Conservation (phyloP, 2,329 filamentous ascomycete genomes). For the Hypoxylon sp. region DNA sequence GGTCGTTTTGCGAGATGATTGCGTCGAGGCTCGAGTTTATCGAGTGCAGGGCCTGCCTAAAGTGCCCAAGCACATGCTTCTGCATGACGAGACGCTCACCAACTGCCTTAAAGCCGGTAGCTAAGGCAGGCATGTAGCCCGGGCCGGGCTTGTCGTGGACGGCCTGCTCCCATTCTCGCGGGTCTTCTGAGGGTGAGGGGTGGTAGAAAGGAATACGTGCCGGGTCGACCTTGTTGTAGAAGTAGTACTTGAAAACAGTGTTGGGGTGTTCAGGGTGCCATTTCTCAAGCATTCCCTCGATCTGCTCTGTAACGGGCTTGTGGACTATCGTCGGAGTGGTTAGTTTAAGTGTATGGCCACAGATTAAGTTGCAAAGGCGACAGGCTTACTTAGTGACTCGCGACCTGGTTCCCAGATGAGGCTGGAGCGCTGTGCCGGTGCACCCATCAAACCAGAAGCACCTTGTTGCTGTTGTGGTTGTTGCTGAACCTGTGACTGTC, state of each 20-base stretch:
- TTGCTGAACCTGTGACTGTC: slow-evolving; percentile 53
- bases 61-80: slow-evolving; percentile 74
- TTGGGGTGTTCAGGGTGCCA: slow-evolving; percentile 77
- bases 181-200: slow-evolving; percentile 76
- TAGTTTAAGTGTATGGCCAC: slow-evolving; percentile 12
- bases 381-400: slow-evolving; percentile 47
- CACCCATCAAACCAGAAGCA: slow-evolving; percentile 59
- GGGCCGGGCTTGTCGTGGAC: slow-evolving; percentile 82
- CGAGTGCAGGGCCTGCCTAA: slow-evolving; percentile 80
- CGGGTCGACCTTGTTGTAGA: slow-evolving; percentile 87
- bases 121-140: slow-evolving; percentile 81
- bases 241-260: slow-evolving; percentile 84
- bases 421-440: slow-evolving; percentile 48
- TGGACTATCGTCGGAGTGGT: slow-evolving; percentile 63
- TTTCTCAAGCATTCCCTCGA: slow-evolving; percentile 76
- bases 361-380: neutral
- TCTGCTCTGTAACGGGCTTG: slow-evolving; percentile 81
- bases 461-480: slow-evolving; percentile 54
- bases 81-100: slow-evolving; percentile 80
- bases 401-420: slow-evolving; percentile 51
- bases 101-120: slow-evolving; percentile 78
- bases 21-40: slow-evolving; percentile 80
- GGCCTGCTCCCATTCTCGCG: slow-evolving; percentile 86
- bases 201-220: slow-evolving; percentile 81
- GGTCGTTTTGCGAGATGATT: slow-evolving; percentile 81